Evolutionary conservation across 371 early-diverging fungal genomes (phyloP).

Genomic region (Mortierella sp.): DNA sequence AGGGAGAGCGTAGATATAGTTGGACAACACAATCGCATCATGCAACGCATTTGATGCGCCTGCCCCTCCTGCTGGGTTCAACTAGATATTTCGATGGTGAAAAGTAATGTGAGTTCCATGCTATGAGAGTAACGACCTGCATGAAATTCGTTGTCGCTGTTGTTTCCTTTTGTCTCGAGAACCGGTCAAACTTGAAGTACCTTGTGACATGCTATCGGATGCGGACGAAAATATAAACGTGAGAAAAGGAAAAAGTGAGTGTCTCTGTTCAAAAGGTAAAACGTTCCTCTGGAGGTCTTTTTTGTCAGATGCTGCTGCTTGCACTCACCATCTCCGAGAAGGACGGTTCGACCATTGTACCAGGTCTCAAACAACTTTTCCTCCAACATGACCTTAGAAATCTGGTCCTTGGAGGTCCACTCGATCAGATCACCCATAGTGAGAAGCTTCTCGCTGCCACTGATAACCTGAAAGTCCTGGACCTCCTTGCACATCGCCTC

Average conservation of each 20-base stretch:
- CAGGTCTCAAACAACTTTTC: constrained; percentile 32
- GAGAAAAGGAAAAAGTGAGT: background rate
- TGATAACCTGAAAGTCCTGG: constrained; percentile 6
- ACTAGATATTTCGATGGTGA: background rate
- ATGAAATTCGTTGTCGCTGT: too few species aligned
- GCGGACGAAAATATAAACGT: background rate
- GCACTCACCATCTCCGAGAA: constrained; percentile 34
- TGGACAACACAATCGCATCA: background rate
- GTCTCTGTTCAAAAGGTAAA: background rate
- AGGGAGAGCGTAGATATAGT: background rate
- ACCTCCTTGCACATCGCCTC: constrained; percentile 11
- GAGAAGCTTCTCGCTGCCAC: background rate
- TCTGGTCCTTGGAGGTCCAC: background rate
- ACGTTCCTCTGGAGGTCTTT: too few species aligned
- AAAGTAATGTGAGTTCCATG: background rate
- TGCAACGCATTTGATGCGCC: background rate
- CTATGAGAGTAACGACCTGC: too few species aligned
- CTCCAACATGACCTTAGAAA: constrained; percentile 31
- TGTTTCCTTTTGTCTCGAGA: too few species aligned
- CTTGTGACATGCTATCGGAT: background rate
- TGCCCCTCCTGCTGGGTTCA: background rate
- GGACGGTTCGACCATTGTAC: constrained; percentile 24
- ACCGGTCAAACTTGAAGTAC: background rate
- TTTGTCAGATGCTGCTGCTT: too few species aligned
- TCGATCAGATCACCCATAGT: constrained; percentile 26